Evolutionary conservation across 345 rosid genomes (phyloP).

Genomic region (Hevea brasiliensis): DNA sequence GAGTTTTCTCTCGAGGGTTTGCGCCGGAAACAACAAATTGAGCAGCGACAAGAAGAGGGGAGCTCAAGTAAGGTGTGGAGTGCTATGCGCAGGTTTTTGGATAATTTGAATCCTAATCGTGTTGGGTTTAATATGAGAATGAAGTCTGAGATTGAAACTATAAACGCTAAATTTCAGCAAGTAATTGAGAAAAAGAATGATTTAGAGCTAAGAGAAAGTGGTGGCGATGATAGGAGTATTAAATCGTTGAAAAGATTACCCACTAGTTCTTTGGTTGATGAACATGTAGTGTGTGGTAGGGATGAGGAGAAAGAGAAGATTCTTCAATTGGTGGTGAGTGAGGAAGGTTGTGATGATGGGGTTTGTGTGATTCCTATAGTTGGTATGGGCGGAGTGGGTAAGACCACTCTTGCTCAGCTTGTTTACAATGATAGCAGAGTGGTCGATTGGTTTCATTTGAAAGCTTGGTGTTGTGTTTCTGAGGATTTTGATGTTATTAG

Average conservation of each 20-base stretch:
- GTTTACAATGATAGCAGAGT: neutral
- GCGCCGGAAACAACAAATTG: neutral
- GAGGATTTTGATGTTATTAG: too few species aligned
- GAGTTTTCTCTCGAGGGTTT: constrained; percentile 8
- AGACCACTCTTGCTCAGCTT: constrained; percentile 4
- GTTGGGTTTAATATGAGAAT: too few species aligned
- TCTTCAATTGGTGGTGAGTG: neutral
- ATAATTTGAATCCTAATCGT: neutral
- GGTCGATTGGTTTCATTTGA: neutral
- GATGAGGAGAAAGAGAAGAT: neutral
- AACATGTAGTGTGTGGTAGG: neutral
- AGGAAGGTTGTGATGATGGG: neutral
- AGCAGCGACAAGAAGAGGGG: neutral
- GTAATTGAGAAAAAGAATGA: neutral
- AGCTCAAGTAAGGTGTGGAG: neutral
- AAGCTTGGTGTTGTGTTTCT: constrained; percentile 12
- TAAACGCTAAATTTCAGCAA: neutral
- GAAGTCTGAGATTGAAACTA: constrained; percentile 4
- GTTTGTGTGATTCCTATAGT: constrained; percentile 5
- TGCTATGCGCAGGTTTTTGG: neutral
- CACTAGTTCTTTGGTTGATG: neutral
- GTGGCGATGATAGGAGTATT: neutral
- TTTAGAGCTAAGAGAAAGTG: neutral
- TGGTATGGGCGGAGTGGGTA: neutral
- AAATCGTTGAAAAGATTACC: neutral